Percentiles rank a stretch among this genome's conserved stretches.
These are phyloP conservation scores for Thelonectria olida DNA, from an alignment of 2,329 filamentous ascomycete genomes.

Conservation along the genomic window DNA sequence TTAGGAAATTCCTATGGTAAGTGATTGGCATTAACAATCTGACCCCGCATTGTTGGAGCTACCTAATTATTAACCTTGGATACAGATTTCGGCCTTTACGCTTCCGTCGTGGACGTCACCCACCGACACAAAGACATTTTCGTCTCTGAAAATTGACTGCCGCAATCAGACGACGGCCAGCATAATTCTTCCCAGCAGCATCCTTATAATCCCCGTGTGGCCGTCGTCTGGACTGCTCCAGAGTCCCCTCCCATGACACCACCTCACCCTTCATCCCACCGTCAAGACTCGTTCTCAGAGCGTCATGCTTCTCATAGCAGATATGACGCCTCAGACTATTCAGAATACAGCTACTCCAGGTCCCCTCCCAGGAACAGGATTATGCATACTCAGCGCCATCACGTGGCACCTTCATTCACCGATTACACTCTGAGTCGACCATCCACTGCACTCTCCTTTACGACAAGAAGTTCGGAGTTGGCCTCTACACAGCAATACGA, in stretches of 20 bases:
- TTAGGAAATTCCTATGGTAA: slow-evolving; percentile 75
- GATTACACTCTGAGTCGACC: slow-evolving; percentile 20
- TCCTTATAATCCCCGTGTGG: slow-evolving; percentile 44
- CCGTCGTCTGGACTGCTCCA: slow-evolving; percentile 50
- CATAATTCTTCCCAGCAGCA: slow-evolving; percentile 24
- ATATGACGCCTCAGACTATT: slow-evolving; percentile 19
- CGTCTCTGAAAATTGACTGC: slow-evolving; percentile 62
- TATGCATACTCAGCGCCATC: slow-evolving; percentile 6
- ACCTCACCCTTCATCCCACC: slow-evolving; percentile 1
- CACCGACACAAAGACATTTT: slow-evolving; percentile 86
- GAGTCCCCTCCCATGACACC: slow-evolving; percentile 28
- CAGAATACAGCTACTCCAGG: slow-evolving; percentile 9
- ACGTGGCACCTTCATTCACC: not conserved
- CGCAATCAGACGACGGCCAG: slow-evolving; percentile 40
- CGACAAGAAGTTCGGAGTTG: slow-evolving; percentile 34
- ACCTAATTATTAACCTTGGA: not conserved
- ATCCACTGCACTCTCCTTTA: slow-evolving; percentile 29
- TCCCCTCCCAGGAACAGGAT: slow-evolving; percentile 12
- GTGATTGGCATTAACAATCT: slow-evolving; percentile 36
- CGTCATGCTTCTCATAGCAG: not conserved
- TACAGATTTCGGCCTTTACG: slow-evolving; percentile 78
- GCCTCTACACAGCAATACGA: slow-evolving; percentile 20
- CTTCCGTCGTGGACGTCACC: slow-evolving; percentile 85
- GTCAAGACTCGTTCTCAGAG: slow-evolving; percentile 5
- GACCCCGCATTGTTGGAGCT: no score